phyloP scores from a whole-genome alignment of 2,329 filamentous ascomycete species.

The Tolypocladium amazonense region DNA sequence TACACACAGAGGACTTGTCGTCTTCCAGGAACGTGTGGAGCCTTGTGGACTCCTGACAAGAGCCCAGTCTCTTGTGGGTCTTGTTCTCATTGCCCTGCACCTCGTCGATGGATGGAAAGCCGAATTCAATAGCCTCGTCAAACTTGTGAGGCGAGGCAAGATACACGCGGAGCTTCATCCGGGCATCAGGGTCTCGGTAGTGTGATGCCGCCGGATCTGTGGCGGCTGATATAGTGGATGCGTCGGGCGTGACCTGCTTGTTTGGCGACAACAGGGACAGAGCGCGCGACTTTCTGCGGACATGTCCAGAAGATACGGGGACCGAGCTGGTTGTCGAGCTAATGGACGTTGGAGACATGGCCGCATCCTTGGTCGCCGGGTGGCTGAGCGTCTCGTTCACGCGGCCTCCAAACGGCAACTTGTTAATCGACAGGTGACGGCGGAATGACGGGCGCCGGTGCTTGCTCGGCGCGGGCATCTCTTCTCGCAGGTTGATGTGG shows the following conservation, averaged over 20 bases:
- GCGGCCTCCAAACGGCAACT: slow-evolving; percentile 47
- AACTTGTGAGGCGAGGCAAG: slow-evolving; percentile 88
- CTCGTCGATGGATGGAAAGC: slow-evolving; percentile 63
- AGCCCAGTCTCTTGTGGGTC: slow-evolving; percentile 10
- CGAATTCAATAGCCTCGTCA: slow-evolving; percentile 89
- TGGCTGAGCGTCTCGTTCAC: slow-evolving; percentile 38
- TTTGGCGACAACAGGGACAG: slow-evolving; percentile 43
- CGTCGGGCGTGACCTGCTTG: slow-evolving; percentile 20
- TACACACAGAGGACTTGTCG: slow-evolving; percentile 44
- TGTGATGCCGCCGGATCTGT: slow-evolving; percentile 68
- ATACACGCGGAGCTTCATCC: slow-evolving; percentile 75
- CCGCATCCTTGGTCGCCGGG: slow-evolving; percentile 32
- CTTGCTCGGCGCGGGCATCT: slow-evolving; percentile 31
- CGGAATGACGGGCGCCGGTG: slow-evolving; percentile 51
- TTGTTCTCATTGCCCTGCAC: slow-evolving; percentile 19
- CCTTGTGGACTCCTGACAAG: slow-evolving; percentile 22
- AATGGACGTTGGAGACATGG: slow-evolving; percentile 15
- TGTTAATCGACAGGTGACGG: slow-evolving; percentile 61
- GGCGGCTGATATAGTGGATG: slow-evolving; percentile 10
- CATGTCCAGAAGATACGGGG: slow-evolving; percentile 21
- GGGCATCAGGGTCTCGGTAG: slow-evolving; percentile 83
- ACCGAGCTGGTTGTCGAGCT: slow-evolving; percentile 11
- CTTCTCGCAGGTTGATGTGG: slow-evolving; percentile 49
- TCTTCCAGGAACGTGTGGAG: slow-evolving; percentile 48
- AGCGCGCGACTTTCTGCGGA: slow-evolving; percentile 41